phyloP scores from a whole-genome alignment of 148 eudicot species.

The Selenicereus undatus region DNA sequence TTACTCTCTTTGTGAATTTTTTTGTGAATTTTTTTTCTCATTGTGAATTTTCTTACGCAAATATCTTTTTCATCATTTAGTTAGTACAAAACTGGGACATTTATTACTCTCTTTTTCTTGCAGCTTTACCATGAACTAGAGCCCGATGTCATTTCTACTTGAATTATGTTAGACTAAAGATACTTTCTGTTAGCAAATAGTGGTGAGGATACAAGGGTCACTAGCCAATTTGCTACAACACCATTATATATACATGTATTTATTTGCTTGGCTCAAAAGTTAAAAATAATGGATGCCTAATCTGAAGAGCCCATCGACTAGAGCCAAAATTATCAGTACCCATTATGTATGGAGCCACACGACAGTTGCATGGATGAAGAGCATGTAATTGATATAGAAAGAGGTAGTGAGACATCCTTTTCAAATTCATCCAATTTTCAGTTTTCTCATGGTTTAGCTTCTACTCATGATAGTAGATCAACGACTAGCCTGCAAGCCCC shows the following conservation, averaged over 20 bases:
- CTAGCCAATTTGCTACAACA: slow-evolving; percentile 2
- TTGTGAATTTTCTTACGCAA: not conserved
- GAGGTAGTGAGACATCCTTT: slow-evolving; percentile 47
- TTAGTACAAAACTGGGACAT: not conserved
- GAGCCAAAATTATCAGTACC: slow-evolving; percentile 49
- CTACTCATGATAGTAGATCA: slow-evolving; percentile 34
- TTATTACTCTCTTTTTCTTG: slow-evolving; percentile 7
- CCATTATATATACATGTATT: not conserved
- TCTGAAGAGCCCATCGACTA: slow-evolving; percentile 40
- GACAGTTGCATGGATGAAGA: slow-evolving; percentile 35
- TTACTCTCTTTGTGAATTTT: slow-evolving; percentile 3
- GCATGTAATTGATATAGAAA: slow-evolving; percentile 56
- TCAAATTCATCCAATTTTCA: slow-evolving; percentile 34
- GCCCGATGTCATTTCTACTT: not conserved
- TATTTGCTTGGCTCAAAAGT: not conserved
- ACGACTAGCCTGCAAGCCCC: slow-evolving; percentile 31
- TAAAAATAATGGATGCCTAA: slow-evolving; percentile 42
- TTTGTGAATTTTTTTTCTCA: too few species aligned
- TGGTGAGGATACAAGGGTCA: not conserved
- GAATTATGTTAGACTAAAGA: not conserved
- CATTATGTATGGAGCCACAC: slow-evolving; percentile 54
- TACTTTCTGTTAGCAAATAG: slow-evolving; percentile 6
- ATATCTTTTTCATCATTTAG: not conserved
- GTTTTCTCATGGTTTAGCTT: slow-evolving; percentile 25
- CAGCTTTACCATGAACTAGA: slow-evolving; percentile 3